A percentile compares a stretch with the other conserved stretches of the same genome.
These are phyloP conservation scores for Trichosporon sp. DNA, from an alignment of 1,284 basidiomycete genomes.

Conservation along the genomic window DNA sequence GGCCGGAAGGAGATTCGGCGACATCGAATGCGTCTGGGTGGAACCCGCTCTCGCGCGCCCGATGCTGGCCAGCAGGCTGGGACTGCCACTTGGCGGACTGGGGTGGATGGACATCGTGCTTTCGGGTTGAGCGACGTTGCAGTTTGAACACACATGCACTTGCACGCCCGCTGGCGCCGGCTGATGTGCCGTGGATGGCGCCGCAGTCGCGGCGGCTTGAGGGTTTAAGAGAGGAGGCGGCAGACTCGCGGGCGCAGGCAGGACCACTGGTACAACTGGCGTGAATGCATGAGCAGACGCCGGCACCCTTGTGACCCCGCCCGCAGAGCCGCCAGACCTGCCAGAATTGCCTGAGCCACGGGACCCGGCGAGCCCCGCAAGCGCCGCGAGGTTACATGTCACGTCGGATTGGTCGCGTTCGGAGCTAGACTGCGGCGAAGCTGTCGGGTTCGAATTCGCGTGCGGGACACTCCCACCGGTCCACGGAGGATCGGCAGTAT, in stretches of 20 bases:
- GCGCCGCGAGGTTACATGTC: neutral
- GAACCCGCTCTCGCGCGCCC: too few relatives aligned
- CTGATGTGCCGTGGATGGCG: too few relatives aligned
- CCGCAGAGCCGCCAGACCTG: too few relatives aligned
- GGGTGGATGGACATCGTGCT: neutral
- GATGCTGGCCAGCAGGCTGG: neutral
- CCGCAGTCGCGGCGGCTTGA: neutral
- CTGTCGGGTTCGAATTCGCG: neutral
- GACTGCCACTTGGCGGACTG: neutral
- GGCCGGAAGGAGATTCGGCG: neutral
- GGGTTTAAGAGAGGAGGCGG: neutral
- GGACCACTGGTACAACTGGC: too few relatives aligned
- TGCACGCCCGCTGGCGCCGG: neutral
- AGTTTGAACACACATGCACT: neutral
- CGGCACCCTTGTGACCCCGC: too few relatives aligned
- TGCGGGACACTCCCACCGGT: neutral
- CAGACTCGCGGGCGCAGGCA: neutral
- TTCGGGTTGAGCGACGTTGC: slow-evolving; percentile 1
- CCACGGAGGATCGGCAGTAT: neutral
- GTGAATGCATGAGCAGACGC: neutral
- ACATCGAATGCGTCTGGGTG: neutral
- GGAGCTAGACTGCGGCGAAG: slow-evolving; percentile 14
- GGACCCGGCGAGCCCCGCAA: neutral
- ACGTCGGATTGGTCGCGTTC: slow-evolving; percentile 4
- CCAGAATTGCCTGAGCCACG: neutral